These are phyloP conservation scores for Metschnikowia borealis DNA, from an alignment of 805 yeast species.

Conservation along the genomic window DNA sequence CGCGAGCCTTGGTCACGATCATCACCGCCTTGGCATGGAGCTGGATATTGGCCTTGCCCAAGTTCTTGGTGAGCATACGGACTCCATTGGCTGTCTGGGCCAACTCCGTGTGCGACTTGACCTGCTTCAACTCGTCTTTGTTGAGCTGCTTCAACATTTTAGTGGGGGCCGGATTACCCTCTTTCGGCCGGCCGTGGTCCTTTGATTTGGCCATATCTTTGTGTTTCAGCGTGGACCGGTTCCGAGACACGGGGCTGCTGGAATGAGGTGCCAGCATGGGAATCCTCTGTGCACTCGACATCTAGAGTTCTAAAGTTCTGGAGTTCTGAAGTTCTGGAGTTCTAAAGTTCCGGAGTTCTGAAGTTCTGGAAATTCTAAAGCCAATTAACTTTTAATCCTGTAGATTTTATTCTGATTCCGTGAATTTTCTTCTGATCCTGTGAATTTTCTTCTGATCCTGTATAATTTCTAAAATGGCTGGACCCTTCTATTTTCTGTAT, in stretches of 20 bases:
- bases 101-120: slow-evolving; percentile 66
- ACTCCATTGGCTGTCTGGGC: slow-evolving; percentile 83
- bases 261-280: background rate
- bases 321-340: too few species aligned
- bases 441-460: too few species aligned
- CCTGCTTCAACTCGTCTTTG: slow-evolving; percentile 47
- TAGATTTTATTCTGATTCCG: too few species aligned
- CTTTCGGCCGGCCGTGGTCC: slow-evolving; percentile 2
- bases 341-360: too few species aligned
- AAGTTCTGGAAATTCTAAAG: too few species aligned
- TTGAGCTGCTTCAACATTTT: slow-evolving; percentile 25
- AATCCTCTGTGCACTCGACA: background rate
- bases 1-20: slow-evolving; percentile 88
- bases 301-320: background rate
- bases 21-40: slow-evolving; percentile 66
- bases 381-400: too few species aligned
- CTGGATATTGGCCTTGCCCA: slow-evolving; percentile 67
- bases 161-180: slow-evolving; percentile 7
- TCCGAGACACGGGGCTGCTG: background rate
- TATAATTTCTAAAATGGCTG: too few species aligned
- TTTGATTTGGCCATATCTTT: background rate
- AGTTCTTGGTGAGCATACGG: slow-evolving; percentile 65
- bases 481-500: too few species aligned
- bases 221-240: background rate
- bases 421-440: too few species aligned